These are phyloP conservation scores for Ganoderma lingzhi DNA, from an alignment of 1,284 basidiomycete genomes.

Conservation along the genomic window DNA sequence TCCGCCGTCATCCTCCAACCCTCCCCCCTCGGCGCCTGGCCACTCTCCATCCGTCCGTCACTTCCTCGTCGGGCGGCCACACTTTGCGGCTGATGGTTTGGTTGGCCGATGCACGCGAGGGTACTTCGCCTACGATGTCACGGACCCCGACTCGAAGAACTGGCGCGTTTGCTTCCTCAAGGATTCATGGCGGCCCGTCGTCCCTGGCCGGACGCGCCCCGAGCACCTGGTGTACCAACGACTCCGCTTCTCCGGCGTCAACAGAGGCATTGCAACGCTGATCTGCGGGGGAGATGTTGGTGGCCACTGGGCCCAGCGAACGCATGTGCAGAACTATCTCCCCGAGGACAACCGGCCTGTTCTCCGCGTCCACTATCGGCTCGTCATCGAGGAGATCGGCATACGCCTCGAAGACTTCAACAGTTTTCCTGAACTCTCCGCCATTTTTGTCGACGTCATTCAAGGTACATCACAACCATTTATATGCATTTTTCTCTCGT, in stretches of 20 bases:
- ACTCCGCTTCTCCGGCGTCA: not conserved
- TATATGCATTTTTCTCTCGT: not conserved
- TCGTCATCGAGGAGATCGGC: slow-evolving; percentile 13
- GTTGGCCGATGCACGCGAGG: slow-evolving; percentile 14
- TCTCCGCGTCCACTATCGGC: slow-evolving; percentile 15
- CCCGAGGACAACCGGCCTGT: slow-evolving; percentile 2
- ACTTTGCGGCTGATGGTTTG: slow-evolving; percentile 10
- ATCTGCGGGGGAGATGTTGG: slow-evolving; percentile 22
- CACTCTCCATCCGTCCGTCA: not conserved
- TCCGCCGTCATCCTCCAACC: not conserved
- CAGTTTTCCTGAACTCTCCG: slow-evolving; percentile 2
- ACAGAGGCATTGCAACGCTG: slow-evolving; percentile 10
- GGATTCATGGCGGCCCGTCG: slow-evolving; percentile 22
- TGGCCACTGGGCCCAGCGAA: slow-evolving; percentile 10
- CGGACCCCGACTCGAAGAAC: not conserved
- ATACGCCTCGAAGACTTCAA: not conserved
- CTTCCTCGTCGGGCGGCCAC: slow-evolving; percentile 17
- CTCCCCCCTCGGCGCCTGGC: not conserved
- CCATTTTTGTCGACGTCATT: not conserved
- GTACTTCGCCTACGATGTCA: not conserved
- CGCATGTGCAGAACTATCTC: slow-evolving; percentile 6
- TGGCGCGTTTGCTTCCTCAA: slow-evolving; percentile 14
- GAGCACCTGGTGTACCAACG: slow-evolving; percentile 19
- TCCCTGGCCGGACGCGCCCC: slow-evolving; percentile 11
- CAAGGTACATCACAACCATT: not conserved